Base-by-base conservation (phyloP, 257 asterid genomes). In the Jaltomata sinuosa region DNA sequence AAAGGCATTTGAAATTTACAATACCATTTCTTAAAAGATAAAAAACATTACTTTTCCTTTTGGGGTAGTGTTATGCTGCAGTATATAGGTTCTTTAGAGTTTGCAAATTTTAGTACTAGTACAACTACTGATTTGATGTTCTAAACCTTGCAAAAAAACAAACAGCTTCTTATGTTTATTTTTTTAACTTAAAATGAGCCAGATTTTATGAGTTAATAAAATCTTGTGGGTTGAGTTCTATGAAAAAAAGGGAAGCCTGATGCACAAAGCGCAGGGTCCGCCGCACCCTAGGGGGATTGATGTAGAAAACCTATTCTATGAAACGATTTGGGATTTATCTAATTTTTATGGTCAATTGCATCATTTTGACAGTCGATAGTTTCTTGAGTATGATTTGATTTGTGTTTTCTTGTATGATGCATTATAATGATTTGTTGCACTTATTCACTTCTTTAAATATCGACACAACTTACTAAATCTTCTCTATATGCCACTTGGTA, bases 271-370 rank as follows among this genome's bases (percentile, higher is more conserved):
- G 34, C 2, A 62, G 21, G 67, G 21, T 62, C 0, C 2, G 8
- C 1, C 10, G 1, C 0, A 29, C 11, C 22, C 10, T 1, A 12
- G 10, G 11, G 32, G 5, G 36, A 0, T 2, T 11, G 19, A 62
- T 62, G 0, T 62, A 27, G 21, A 12, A 4, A 27, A 29, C 2
- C 38, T 62, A 27, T 62, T 62, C 32, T 27, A 12, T 27, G 15
- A 3, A 64, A 8, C 1, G 15, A 7, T 64, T 29, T 64, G 12
- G 11, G 6, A 2, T 29, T 62, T 29, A 8, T 31, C 72, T 29
- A 31, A 1, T 64, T 14, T 31, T 29, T 64, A 8, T 64, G n/a
- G 42, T 64, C 42, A 64, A 7, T 64, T 31, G 6, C 0, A 6
- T 15, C 36, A 64, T 31, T 64, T 64, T 64, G 72, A 64, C 31